Percentiles rank a stretch among this genome's conserved stretches.
Evolutionary conservation across 1,284 basidiomycete species (phyloP).

Genomic region (Ganoderma boninense): DNA sequence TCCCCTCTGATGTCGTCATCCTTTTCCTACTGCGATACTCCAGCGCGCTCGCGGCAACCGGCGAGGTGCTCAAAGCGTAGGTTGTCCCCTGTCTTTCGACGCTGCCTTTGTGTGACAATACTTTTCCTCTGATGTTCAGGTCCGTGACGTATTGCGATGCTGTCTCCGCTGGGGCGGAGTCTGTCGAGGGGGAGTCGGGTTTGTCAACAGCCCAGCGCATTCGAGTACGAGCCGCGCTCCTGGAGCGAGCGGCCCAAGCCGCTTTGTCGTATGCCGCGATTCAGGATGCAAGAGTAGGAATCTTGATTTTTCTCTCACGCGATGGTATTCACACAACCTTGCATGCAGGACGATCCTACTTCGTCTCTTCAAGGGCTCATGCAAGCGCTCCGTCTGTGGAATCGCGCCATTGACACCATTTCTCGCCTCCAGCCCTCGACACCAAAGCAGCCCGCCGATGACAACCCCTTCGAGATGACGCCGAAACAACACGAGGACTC

Average conservation of each 20-base stretch:
- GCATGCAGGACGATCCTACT: constrained; percentile 69
- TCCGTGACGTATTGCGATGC: constrained; percentile 67
- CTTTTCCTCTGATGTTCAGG: constrained; percentile 44
- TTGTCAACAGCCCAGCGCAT: constrained; percentile 64
- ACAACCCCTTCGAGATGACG: constrained; percentile 67
- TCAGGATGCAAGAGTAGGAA: constrained; percentile 68
- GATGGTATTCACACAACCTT: constrained; percentile 9
- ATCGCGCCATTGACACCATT: constrained; percentile 78
- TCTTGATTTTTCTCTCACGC: background rate
- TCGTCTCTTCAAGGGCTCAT: constrained; percentile 68
- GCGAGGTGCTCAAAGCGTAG: constrained; percentile 72
- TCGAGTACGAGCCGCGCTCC: constrained; percentile 59
- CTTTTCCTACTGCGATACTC: constrained; percentile 73
- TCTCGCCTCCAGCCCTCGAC: constrained; percentile 61
- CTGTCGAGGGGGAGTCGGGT: constrained; percentile 56
- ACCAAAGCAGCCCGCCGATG: constrained; percentile 45
- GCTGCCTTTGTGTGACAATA: background rate
- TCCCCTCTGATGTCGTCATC: constrained; percentile 58
- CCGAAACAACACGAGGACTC: constrained; percentile 15
- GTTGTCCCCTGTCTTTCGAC: constrained; percentile 23
- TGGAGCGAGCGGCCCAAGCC: constrained; percentile 80
- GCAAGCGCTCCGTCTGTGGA: constrained; percentile 82
- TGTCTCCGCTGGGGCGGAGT: constrained; percentile 50
- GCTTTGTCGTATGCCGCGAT: constrained; percentile 73
- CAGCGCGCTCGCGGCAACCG: constrained; percentile 68